These are phyloP conservation scores for Metschnikowia vanudenii DNA, from an alignment of 805 yeast species.

Conservation along the genomic window DNA sequence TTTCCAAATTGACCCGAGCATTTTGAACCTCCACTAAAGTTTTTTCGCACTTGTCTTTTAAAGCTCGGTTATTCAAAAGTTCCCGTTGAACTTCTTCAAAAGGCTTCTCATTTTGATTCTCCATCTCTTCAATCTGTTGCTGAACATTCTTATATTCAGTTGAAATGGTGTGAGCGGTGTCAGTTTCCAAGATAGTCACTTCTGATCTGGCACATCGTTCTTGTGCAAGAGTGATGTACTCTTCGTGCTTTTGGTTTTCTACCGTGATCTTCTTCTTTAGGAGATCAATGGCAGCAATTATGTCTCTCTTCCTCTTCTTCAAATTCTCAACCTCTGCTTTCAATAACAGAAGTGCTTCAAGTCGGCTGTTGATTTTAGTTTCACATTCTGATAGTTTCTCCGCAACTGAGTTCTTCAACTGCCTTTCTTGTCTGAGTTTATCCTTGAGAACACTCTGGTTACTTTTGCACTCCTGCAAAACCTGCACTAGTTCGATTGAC, in stretches of 20 bases:
- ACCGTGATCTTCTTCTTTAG: constrained; percentile 13
- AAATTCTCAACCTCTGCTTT: constrained; percentile 17
- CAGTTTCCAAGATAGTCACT: constrained; percentile 38
- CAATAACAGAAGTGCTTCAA: constrained; percentile 20
- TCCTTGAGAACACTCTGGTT: constrained; percentile 4
- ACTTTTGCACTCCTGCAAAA: constrained; percentile 9
- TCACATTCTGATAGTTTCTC: constrained; percentile 21
- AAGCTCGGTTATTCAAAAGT: constrained; percentile 43
- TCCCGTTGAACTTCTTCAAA: constrained; percentile 54
- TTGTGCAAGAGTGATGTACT: constrained; percentile 28
- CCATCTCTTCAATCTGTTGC: constrained; percentile 49
- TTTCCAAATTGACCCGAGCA: constrained; percentile 26
- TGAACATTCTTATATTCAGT: constrained; percentile 48
- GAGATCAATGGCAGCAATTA: constrained; percentile 15
- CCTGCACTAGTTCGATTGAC: constrained; percentile 22
- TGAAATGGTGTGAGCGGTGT: constrained; percentile 48
- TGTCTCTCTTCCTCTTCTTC: constrained; percentile 14
- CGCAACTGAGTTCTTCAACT: neutral
- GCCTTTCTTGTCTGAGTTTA: constrained; percentile 7
- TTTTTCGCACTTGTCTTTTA: constrained; percentile 41
- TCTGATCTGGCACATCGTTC: constrained; percentile 49
- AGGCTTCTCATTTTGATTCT: constrained; percentile 51
- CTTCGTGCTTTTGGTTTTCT: constrained; percentile 17
- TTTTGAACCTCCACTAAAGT: constrained; percentile 36
- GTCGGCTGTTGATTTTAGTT: constrained; percentile 7